A percentile compares a stretch with the other conserved stretches of the same genome.
These are phyloP conservation scores for Brassica juncea DNA, from an alignment of 345 rosid genomes.

Conservation along the genomic window DNA sequence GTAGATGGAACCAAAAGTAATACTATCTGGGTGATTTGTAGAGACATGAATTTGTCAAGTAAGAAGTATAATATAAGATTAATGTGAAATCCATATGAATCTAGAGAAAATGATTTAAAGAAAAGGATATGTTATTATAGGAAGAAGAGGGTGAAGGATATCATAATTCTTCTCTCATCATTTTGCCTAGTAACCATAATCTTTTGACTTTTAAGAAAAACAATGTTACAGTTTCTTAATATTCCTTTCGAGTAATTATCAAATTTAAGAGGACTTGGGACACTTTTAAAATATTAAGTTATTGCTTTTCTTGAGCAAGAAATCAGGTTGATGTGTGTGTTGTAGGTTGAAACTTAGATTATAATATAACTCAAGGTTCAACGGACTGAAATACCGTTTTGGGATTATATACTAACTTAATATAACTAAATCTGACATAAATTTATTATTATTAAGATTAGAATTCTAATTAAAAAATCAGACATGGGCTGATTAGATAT, in stretches of 20 bases:
- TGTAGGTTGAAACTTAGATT: neutral
- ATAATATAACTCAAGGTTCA: neutral
- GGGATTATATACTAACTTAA: neutral
- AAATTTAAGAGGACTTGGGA: neutral
- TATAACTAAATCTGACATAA: neutral
- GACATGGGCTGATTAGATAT: neutral
- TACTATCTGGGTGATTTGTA: neutral
- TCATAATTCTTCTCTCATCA: conserved; percentile 49
- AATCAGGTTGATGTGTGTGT: neutral
- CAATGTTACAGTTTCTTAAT: conserved; percentile 1
- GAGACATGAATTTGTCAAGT: neutral
- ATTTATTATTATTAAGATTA: neutral
- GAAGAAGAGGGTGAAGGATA: conserved; percentile 26
- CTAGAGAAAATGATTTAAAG: conserved; percentile 16
- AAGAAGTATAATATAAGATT: neutral
- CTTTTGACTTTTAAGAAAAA: conserved; percentile 20
- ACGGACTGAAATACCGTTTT: neutral
- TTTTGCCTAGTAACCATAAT: conserved; percentile 43
- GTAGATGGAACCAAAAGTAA: neutral
- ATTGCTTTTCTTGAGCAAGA: neutral
- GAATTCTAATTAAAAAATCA: neutral
- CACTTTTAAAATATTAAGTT: neutral
- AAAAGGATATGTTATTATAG: neutral
- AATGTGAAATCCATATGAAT: conserved; percentile 12
- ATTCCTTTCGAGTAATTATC: neutral